Evolutionary conservation across 306 rosid genomes (phyloP), one percentile per base, ranked within the genome.

Genomic region (Purshia tridentata): DNA sequence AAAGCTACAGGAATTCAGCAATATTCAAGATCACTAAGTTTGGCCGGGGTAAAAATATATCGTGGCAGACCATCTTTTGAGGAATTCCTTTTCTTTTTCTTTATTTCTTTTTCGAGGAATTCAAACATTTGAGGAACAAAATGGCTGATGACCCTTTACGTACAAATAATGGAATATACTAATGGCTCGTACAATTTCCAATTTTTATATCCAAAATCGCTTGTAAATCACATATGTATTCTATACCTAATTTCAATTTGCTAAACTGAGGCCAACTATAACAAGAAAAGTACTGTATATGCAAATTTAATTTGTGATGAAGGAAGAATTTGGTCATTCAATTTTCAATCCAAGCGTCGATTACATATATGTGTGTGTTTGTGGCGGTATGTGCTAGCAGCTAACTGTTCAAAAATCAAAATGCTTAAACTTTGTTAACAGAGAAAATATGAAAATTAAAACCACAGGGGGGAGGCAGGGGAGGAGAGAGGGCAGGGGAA

Each of bases 81-180:
- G 72, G 72, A 74, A 45, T 20, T 39, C 20, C 29, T 23, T 23
- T 23, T 23, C 29, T 23, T 23, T 23, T 23, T 23, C 35, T 1
- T 23, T 29, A 1, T 29, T 29, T 29, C 35, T 29, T 29, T 29
- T 29, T 29, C 8, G 3, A 74, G 72, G 72, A 74, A 46, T 20
- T 39, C 20, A 42, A 64, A 72, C 65, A 66, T 66, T 55, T 75
- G 51, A 46, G 67, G 64, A 46, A 13, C 65, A 20, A 64, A 42
- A 65, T 51, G 64, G 42, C 42, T 13, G 63, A 51, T 65, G 3
- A 55, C 55, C 20, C 4, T 68, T 14, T 9, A 20, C 9, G 42
- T 18, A 13, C 16, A 44, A 20, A 10, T 5, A 44, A 42, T 14
- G 35, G 35, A 14, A 19, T 10, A 45, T 29, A 29, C 35, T 29